These are phyloP conservation scores for Boletales sp. DNA, from an alignment of 768 basidiomycete genomes.

Conservation along the genomic window DNA sequence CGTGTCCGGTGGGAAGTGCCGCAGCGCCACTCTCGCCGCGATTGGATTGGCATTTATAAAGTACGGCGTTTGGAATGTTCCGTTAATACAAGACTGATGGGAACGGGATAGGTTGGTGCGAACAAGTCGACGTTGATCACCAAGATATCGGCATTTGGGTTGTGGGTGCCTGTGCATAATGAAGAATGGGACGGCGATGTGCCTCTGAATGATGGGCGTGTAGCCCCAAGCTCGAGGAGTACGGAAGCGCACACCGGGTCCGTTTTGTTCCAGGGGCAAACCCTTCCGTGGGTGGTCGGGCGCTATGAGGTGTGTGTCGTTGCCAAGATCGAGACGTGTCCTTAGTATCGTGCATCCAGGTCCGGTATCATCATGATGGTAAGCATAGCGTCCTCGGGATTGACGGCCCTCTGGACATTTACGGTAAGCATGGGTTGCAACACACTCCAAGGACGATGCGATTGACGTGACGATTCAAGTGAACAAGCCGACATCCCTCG, in stretches of 20 bases:
- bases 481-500: conserved; percentile 59
- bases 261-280: conserved; percentile 72
- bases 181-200: conserved; percentile 93
- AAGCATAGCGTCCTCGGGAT: conserved; percentile 94
- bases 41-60: conserved; percentile 95
- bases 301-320: conserved; percentile 60
- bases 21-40: conserved; percentile 76
- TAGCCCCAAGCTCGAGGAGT: conserved; percentile 24
- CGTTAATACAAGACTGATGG: background rate
- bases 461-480: conserved; percentile 41
- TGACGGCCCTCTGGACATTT: conserved; percentile 85
- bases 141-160: conserved; percentile 76
- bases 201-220: conserved; percentile 47
- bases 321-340: background rate
- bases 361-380: conserved; percentile 93
- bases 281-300: conserved; percentile 83
- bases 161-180: conserved; percentile 89
- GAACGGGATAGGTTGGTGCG: conserved; percentile 51
- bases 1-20: conserved; percentile 86
- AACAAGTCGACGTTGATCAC: conserved; percentile 84
- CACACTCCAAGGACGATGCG: background rate
- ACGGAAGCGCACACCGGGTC: conserved; percentile 54
- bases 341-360: conserved; percentile 34
- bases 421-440: conserved; percentile 49
- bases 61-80: conserved; percentile 35